Conservation (phyloP, 2,329 filamentous ascomycete genomes). For the Teratosphaeria destructans region DNA sequence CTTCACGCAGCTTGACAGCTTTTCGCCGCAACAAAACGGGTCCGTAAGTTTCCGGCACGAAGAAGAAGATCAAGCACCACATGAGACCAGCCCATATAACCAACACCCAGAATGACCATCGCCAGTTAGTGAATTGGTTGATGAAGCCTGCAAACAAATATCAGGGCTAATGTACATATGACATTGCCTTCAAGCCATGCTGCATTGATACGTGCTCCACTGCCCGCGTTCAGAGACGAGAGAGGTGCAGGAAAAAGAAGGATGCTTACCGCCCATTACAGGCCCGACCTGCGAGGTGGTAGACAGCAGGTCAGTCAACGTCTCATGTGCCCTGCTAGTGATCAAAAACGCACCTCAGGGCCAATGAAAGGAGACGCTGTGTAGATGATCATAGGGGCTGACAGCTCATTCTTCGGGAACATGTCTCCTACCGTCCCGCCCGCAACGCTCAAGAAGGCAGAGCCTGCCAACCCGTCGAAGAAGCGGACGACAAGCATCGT, state of each 20-base stretch:
- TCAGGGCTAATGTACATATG: background rate
- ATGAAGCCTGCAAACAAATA: conserved; percentile 65
- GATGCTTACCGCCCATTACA: background rate
- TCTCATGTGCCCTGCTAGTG: conserved; percentile 19
- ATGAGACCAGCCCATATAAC: conserved; percentile 68
- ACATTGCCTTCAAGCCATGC: background rate
- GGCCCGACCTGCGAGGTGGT: background rate
- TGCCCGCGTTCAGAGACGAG: background rate
- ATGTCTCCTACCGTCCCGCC: conserved; percentile 79
- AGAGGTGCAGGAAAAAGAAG: background rate
- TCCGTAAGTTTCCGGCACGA: conserved; percentile 82
- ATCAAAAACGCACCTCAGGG: conserved; percentile 33
- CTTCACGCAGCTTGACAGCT: conserved; percentile 56
- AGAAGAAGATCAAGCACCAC: conserved; percentile 52
- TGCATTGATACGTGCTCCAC: background rate
- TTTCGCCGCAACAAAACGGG: conserved; percentile 62
- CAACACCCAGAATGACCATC: conserved; percentile 77
- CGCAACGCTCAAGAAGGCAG: conserved; percentile 55
- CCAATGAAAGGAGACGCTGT: conserved; percentile 48
- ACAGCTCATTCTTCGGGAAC: conserved; percentile 58
- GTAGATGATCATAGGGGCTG: conserved; percentile 73
- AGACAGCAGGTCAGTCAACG: background rate
- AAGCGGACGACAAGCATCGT: conserved; percentile 65
- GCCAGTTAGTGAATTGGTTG: conserved; percentile 61
- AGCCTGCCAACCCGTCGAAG: conserved; percentile 61